Percentiles rank a stretch among this genome's conserved stretches.
phyloP scores from a whole-genome alignment of 495 filamentous ascomycete genomes.

The Chaetomidium leptoderma region DNA sequence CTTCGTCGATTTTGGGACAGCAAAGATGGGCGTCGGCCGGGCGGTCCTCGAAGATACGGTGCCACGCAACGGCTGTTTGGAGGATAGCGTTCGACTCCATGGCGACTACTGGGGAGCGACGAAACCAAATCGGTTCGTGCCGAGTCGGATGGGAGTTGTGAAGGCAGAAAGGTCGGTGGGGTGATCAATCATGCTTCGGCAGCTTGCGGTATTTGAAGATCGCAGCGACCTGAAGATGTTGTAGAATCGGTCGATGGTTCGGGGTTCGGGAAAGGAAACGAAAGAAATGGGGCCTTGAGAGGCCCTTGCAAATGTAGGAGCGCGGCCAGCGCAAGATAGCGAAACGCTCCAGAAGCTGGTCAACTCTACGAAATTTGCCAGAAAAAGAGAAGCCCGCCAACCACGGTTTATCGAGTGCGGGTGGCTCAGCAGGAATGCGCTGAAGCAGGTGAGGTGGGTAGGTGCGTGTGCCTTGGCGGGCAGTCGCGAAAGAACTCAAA shows the following conservation, averaged over 20 bases:
- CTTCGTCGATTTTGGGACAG: conserved; percentile 41
- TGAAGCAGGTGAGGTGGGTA: neutral
- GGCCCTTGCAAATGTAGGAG: neutral
- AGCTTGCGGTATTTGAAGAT: neutral
- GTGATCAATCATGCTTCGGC: neutral
- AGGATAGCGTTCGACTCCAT: conserved; percentile 22
- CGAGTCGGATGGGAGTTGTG: neutral
- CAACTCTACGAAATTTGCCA: neutral
- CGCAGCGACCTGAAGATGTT: too few species aligned
- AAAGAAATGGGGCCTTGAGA: neutral
- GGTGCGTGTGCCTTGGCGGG: neutral
- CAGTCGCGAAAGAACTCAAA: conserved; percentile 16
- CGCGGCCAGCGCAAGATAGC: neutral
- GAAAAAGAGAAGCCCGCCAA: neutral
- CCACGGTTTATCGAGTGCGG: neutral
- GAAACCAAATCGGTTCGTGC: neutral
- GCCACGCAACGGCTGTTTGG: conserved; percentile 25
- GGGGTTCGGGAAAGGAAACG: neutral
- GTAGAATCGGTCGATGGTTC: neutral
- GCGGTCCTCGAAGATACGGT: conserved; percentile 29
- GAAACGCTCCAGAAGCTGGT: neutral
- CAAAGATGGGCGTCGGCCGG: conserved; percentile 38
- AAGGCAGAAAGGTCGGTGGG: neutral
- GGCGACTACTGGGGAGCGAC: neutral
- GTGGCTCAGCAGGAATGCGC: neutral